Base-by-base conservation (phyloP, 2,329 filamentous ascomycete species). In the Calonectria fujianensis region DNA sequence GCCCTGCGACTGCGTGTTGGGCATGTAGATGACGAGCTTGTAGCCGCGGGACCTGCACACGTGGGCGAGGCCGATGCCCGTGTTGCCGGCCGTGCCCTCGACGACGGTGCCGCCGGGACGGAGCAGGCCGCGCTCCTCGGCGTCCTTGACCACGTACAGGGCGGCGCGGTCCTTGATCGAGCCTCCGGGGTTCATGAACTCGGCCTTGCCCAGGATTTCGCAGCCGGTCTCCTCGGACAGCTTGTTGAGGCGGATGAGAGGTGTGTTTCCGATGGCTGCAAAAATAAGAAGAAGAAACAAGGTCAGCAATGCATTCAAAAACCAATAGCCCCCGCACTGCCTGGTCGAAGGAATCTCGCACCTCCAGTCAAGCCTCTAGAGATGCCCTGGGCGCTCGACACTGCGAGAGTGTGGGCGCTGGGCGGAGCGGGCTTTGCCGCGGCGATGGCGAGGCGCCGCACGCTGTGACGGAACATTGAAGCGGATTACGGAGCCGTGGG, bases 21-120 rank as follows among this genome's bases (percentile, higher is more conserved):
- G 97, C 97, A 99, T 98, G 92, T 98, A 99, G 84, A 99, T 99
- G 83, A 98, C 96, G 66, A 98, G 93, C 84, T 94, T 94, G 90
- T 99, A 98, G 51, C 96, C 97, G 81, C 94, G 94, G 48, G 94
- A 95, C 75, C 96, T 92, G 88, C 97, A 98, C 72, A 99, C 97
- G 87, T 98, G 97, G 27, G 97, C 97, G 54, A 99, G 94, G 2
- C 97, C 97, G 85, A 99, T 99, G 78, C 97, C 97, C 37, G 97
- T 99, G 89, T 98, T 99, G 69, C 97, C 97, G 0, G 97, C 97
- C 7, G 97, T 99, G 76, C 97, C 97, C 87, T 99, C 97, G 73
- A 99, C 94, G 16, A 99, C 96, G 27, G 97, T 98, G 75, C 97
- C 97, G 69, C 96, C 96, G 0, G 96, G 92, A 69, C 91, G 90